A percentile compares a stretch with the other conserved stretches of the same genome.
These are phyloP conservation scores for Hyparrhenia diplandra DNA, from an alignment of 176 grass and related monocot genomes.

Conservation along the genomic window DNA sequence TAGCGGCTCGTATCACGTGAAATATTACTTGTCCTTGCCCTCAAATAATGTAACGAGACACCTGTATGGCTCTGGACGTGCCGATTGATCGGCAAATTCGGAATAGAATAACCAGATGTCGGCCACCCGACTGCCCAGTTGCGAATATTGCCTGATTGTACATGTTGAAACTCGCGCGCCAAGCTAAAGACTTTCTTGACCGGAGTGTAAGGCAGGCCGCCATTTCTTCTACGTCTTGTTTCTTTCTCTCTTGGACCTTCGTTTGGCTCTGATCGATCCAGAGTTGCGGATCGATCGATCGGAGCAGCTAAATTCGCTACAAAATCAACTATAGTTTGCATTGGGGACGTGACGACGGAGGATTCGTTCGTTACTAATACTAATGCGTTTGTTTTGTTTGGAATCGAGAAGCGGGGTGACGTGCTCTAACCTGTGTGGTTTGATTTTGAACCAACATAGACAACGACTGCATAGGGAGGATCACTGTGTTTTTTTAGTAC, in stretches of 20 bases:
- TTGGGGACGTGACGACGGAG: too few relatives aligned
- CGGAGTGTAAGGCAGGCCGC: neutral
- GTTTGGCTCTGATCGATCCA: too few relatives aligned
- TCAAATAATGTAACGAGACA: slow-evolving; percentile 27
- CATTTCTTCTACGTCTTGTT: slow-evolving; percentile 6
- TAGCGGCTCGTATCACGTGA: slow-evolving; percentile 29
- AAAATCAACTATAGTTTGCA: too few relatives aligned
- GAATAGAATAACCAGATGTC: slow-evolving; percentile 6
- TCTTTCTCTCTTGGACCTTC: too few relatives aligned
- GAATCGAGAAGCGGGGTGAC: too few relatives aligned
- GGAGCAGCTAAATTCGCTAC: too few relatives aligned
- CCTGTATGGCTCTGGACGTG: slow-evolving; percentile 22
- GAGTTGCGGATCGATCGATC: too few relatives aligned
- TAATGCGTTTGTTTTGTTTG: too few relatives aligned
- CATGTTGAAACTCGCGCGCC: neutral
- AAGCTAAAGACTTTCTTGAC: neutral
- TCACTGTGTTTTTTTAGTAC: neutral
- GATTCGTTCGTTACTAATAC: too few relatives aligned
- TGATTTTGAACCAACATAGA: neutral
- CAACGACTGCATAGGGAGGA: neutral
- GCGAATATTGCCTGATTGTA: neutral
- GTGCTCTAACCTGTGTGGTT: neutral
- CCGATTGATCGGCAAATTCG: neutral
- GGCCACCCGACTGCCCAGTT: neutral
- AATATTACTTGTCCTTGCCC: neutral